Evolutionary conservation across 2,329 filamentous ascomycete genomes (phyloP).

Genomic region (Diplocarpon rosae): DNA sequence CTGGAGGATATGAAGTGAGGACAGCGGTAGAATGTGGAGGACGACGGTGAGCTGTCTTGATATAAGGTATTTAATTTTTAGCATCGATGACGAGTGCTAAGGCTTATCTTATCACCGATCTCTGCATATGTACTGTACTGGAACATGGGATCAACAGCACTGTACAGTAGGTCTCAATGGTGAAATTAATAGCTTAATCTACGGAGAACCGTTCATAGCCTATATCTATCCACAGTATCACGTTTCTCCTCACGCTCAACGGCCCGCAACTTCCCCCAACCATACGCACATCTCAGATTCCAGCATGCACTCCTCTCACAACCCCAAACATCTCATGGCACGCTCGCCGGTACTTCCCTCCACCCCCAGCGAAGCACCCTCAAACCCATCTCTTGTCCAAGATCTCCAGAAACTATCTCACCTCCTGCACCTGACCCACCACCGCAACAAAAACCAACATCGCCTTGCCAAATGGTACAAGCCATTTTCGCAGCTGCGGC

Average conservation of each 20-base stretch:
- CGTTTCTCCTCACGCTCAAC: too few relatives aligned
- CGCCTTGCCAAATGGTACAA: slow-evolving; percentile 73
- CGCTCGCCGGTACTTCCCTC: too few relatives aligned
- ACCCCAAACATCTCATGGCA: background rate
- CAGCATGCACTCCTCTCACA: too few relatives aligned
- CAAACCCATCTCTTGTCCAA: background rate
- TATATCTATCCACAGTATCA: too few relatives aligned
- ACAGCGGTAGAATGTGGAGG: background rate
- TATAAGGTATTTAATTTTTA: background rate
- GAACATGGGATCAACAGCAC: too few relatives aligned
- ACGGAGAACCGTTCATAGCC: too few relatives aligned
- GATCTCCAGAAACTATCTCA: slow-evolving; percentile 33
- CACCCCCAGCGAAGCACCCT: background rate
- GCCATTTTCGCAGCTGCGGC: slow-evolving; percentile 58
- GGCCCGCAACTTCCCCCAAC: too few relatives aligned
- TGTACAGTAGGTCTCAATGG: too few relatives aligned
- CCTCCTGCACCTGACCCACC: slow-evolving; percentile 61
- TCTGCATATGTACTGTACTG: too few relatives aligned
- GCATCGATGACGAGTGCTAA: background rate
- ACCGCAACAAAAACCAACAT: slow-evolving; percentile 90
- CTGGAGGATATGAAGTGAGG: background rate
- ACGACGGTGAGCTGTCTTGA: background rate
- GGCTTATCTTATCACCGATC: slow-evolving; percentile 6
- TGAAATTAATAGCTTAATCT: too few relatives aligned
- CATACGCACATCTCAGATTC: too few relatives aligned